These are phyloP conservation scores for Suillus ampliporus DNA, from an alignment of 768 basidiomycete species.

Conservation along the genomic window DNA sequence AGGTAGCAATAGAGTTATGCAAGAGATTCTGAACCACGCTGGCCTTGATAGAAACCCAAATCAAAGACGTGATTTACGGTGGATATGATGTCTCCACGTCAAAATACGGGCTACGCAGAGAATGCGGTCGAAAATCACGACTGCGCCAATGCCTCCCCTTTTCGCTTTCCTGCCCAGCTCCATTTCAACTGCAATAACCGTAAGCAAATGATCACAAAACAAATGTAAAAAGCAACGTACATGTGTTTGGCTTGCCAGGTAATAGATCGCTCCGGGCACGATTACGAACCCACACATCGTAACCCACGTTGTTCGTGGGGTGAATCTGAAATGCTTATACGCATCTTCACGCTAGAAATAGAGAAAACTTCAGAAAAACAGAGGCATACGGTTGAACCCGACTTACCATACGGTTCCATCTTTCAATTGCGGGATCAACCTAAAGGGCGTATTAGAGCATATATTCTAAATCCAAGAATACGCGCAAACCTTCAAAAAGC, in stretches of 20 bases:
- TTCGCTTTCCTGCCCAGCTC: constrained; percentile 59
- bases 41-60: background rate
- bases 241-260: constrained; percentile 46
- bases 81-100: background rate
- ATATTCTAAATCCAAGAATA: background rate
- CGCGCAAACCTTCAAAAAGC: constrained; percentile 58
- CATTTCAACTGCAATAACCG: constrained; percentile 49
- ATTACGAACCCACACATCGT: constrained; percentile 66
- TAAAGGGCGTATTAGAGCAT: constrained; percentile 13
- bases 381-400: constrained; percentile 14
- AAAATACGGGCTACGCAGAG: background rate
- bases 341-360: constrained; percentile 74
- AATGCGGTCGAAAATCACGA: constrained; percentile 21
- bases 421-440: constrained; percentile 64
- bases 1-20: constrained; percentile 88
- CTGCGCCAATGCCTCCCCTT: constrained; percentile 46
- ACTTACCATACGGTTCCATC: constrained; percentile 65
- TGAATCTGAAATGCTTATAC: constrained; percentile 86
- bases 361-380: background rate
- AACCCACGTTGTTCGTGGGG: constrained; percentile 65
- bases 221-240: constrained; percentile 41
- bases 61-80: background rate
- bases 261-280: constrained; percentile 60
- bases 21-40: constrained; percentile 64
- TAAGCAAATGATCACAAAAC: constrained; percentile 18